These are phyloP conservation scores for Prunus mume DNA, from an alignment of 306 rosid genomes.

Conservation along the genomic window DNA sequence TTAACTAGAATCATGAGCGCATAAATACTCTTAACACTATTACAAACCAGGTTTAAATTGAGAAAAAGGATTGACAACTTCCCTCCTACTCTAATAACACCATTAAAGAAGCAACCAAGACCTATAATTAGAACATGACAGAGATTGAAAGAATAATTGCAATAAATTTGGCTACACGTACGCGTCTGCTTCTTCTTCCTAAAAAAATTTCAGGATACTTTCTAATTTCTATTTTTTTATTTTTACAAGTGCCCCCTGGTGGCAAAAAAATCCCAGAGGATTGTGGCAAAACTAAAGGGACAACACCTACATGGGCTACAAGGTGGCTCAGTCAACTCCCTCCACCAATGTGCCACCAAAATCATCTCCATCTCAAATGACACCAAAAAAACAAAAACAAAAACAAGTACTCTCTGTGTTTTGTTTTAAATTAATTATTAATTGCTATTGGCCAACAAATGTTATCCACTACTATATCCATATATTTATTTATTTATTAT, in stretches of 20 bases:
- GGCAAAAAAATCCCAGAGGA: neutral
- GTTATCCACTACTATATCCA: neutral
- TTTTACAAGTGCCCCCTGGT: neutral
- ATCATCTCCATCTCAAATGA: neutral
- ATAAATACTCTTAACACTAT: too few species aligned
- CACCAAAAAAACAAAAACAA: neutral
- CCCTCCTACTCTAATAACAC: too few species aligned
- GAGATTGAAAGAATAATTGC: too few species aligned
- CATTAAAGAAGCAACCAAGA: too few species aligned
- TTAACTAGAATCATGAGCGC: too few species aligned
- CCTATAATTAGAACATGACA: too few species aligned
- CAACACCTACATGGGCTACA: neutral
- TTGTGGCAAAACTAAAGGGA: neutral
- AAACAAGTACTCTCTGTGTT: neutral
- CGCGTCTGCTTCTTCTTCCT: too few species aligned
- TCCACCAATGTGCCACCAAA: neutral
- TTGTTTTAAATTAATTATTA: neutral
- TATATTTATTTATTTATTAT: neutral
- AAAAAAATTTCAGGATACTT: too few species aligned
- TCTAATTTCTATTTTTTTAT: neutral
- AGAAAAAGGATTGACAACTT: too few species aligned
- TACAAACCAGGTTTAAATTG: too few species aligned
- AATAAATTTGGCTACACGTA: too few species aligned
- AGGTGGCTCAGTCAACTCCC: neutral
- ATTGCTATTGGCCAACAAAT: neutral